Conservation (phyloP, 78 protist genomes). For the Tieghemostelium lacteum region DNA sequence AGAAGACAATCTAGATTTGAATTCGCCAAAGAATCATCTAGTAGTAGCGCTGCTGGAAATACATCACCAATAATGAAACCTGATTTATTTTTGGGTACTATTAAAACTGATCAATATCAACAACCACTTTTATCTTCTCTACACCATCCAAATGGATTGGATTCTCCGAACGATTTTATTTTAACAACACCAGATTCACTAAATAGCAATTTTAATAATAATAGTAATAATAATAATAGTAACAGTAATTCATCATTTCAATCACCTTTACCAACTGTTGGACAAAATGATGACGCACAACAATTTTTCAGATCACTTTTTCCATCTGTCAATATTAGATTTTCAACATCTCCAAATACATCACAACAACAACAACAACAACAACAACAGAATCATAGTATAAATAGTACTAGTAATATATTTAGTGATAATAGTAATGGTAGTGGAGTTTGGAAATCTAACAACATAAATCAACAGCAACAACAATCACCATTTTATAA, state of each 20-base stretch:
- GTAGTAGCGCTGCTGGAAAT: background rate
- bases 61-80: constrained; percentile 30
- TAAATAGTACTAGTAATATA: too few relatives aligned
- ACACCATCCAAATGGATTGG: constrained; percentile 39
- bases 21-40: constrained; percentile 62
- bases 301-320: constrained; percentile 68
- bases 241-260: background rate
- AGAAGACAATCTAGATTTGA: constrained; percentile 46
- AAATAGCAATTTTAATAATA: background rate
- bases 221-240: constrained; percentile 14
- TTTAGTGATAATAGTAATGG: too few relatives aligned
- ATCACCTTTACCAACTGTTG: background rate
- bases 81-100: constrained; percentile 41
- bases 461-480: background rate
- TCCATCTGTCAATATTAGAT: constrained; percentile 69
- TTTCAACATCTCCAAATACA: constrained; percentile 11
- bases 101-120: constrained; percentile 29
- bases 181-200: constrained; percentile 1
- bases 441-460: background rate
- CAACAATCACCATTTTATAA: too few relatives aligned
- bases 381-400: constrained; percentile 16
- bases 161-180: background rate
- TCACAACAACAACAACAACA: background rate
- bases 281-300: constrained; percentile 40
- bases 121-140: background rate